Conservation (phyloP, 192 early-diverging fungal species). For the Linnemannia hyalina region DNA sequence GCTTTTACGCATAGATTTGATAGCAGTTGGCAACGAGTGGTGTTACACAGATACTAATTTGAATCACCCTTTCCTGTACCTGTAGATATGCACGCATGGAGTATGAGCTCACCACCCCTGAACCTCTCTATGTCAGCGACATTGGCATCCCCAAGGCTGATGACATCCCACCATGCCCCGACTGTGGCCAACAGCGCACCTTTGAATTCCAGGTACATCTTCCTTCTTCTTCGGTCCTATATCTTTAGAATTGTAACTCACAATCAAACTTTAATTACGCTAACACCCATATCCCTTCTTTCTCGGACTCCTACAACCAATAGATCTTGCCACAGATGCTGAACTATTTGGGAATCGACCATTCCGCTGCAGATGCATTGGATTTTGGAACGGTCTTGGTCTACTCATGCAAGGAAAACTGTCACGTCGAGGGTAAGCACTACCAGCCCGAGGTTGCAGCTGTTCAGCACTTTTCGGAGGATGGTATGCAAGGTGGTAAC, state of each 20-base stretch:
- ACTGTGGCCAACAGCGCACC: slow-evolving; percentile 78
- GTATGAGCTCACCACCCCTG: slow-evolving; percentile 63
- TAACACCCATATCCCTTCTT: no score
- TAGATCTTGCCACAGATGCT: slow-evolving; percentile 92
- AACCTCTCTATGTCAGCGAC: slow-evolving; percentile 88
- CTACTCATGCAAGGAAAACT: slow-evolving; percentile 89
- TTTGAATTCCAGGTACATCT: slow-evolving; percentile 90
- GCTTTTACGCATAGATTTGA: background rate
- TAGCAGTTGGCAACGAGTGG: background rate
- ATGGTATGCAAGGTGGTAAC: slow-evolving; percentile 73
- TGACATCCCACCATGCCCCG: slow-evolving; percentile 76
- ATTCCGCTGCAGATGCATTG: slow-evolving; percentile 74
- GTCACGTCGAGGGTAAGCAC: slow-evolving; percentile 65
- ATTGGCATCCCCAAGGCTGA: slow-evolving; percentile 65
- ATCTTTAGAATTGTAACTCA: background rate
- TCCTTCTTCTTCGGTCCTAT: background rate
- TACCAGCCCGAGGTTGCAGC: slow-evolving; percentile 80
- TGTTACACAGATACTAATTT: background rate
- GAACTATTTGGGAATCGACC: slow-evolving; percentile 80
- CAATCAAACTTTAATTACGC: no score
- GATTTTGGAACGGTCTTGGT: slow-evolving; percentile 94
- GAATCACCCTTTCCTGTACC: background rate
- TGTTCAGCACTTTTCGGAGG: slow-evolving; percentile 86
- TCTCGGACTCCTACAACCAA: background rate
- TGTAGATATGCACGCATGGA: slow-evolving; percentile 71